Evolutionary conservation across 345 rosid genomes (phyloP), one percentile per base, ranked within the genome.

Genomic region (Triadica sebifera): DNA sequence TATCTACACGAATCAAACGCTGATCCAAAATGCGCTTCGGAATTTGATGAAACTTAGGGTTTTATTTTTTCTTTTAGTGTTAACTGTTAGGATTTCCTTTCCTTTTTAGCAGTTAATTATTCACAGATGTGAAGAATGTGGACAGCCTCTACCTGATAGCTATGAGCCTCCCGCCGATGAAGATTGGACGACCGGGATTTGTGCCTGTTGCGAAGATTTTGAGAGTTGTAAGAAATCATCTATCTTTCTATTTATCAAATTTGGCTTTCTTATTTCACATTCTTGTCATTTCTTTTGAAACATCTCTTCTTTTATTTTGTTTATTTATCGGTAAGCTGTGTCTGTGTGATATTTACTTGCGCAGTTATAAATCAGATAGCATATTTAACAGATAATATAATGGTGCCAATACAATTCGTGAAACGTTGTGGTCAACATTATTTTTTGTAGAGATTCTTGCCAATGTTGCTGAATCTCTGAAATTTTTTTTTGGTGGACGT

Each of bases 121-220:
- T 53, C 88, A 80, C 51, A 85, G 87, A 81, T 94, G 97, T 80
- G 58, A 41, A 67, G 97, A 94, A 75, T 94, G 98, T 67, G 91
- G 97, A 67, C 97, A 94, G 78, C 75, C 83, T 47, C 73, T 92
- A 46, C 97, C 98, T 0, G 97, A 90, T 74, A 86, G 81, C 74
- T 91, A 88, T 38, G 92, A 94, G 79, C 97, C 97, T 6, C 98
- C 97, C 34, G 88, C 93, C 47, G 93, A 94, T 82, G 97, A 94
- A 84, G 91, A 91, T 63, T 92, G 97, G 98, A 87, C 95, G 0
- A 89, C 97, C 7, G 97, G 97, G 39, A 86, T 94, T 61, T 92
- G 73, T 45, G 89, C 83, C 37, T 94, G 97, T 70, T 78, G 72
- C 57, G 86, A 91, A 71, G 98, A 94, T 84, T 50, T 78, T 1